phyloP scores from a whole-genome alignment of 352 stramenopile species.

The Phytophthora parvispora region DNA sequence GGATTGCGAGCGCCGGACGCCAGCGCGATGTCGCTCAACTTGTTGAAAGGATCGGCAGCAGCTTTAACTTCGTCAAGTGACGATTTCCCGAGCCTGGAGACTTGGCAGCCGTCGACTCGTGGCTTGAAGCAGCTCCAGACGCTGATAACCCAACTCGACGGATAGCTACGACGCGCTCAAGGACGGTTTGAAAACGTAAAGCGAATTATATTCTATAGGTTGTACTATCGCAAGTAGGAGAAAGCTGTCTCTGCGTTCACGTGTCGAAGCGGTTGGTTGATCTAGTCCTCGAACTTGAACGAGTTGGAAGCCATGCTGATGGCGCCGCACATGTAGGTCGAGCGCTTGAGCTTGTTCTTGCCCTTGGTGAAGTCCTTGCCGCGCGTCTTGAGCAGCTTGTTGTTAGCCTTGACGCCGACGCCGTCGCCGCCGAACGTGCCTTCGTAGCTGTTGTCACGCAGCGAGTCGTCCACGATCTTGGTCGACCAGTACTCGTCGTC shows the following conservation, averaged over 20 bases:
- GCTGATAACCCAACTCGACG: conserved; percentile 31
- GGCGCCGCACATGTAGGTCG: conserved; percentile 95
- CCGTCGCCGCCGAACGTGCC: conserved; percentile 96
- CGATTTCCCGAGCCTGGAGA: conserved; percentile 45
- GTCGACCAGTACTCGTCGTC: conserved; percentile 97
- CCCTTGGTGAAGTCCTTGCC: conserved; percentile 99
- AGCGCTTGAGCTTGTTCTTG: conserved; percentile 99
- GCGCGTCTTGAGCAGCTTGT: conserved; percentile 98
- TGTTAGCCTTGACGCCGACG: conserved; percentile 98
- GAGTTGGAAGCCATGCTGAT: conserved; percentile 96
- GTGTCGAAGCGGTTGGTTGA: conserved; percentile 2
- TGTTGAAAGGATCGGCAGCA: conserved; percentile 29
- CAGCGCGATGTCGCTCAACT: conserved; percentile 36
- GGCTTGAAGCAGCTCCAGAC: conserved; percentile 51
- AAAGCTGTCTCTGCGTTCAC: conserved; percentile 14
- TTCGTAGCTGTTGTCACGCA: conserved; percentile 99
- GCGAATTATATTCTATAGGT: conserved; percentile 56
- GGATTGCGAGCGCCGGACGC: conserved; percentile 23
- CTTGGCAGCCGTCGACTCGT: conserved; percentile 51
- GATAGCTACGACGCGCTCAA: conserved; percentile 12
- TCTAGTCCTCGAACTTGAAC: conserved; percentile 92
- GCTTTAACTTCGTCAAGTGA: conserved; percentile 11
- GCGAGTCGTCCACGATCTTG: conserved; percentile 93
- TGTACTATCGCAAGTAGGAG: conserved; percentile 40
- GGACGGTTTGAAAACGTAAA: conserved; percentile 13